Evolutionary conservation across 2,329 filamentous ascomycete genomes (phyloP).

Genomic region (Colletotrichum sp.): DNA sequence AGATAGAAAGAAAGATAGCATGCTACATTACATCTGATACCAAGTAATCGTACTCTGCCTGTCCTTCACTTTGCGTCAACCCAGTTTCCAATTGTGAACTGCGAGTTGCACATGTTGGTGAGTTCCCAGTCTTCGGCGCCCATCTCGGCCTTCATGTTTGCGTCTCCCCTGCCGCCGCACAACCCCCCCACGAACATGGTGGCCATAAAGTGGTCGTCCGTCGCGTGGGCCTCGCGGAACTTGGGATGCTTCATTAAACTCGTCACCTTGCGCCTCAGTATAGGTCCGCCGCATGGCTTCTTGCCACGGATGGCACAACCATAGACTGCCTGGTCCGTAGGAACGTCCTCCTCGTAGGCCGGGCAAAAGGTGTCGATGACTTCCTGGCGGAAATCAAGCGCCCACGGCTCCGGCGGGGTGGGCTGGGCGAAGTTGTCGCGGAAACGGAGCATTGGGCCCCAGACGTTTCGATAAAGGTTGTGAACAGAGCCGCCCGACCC

Average conservation of each 20-base stretch:
- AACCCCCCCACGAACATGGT: constrained; percentile 66
- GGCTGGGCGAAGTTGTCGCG: constrained; percentile 66
- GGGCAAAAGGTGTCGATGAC: constrained; percentile 35
- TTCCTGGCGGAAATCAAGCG: constrained; percentile 69
- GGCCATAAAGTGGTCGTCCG: constrained; percentile 74
- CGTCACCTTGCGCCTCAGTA: constrained; percentile 57
- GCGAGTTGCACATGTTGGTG: constrained; percentile 67
- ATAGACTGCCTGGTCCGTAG: constrained; percentile 31
- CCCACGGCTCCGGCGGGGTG: constrained; percentile 61
- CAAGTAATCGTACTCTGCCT: background rate
- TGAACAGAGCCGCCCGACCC: constrained; percentile 68
- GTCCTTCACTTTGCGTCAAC: background rate
- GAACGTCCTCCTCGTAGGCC: constrained; percentile 51
- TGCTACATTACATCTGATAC: constrained; percentile 4
- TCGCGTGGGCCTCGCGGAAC: constrained; percentile 70
- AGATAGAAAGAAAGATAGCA: background rate
- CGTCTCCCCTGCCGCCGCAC: constrained; percentile 51
- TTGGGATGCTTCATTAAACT: constrained; percentile 71
- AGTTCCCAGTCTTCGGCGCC: constrained; percentile 70
- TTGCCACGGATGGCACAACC: constrained; percentile 9
- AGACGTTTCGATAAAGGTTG: constrained; percentile 71
- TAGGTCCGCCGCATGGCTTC: constrained; percentile 47
- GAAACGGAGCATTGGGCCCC: constrained; percentile 67
- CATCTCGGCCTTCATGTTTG: constrained; percentile 42
- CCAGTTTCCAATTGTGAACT: constrained; percentile 57